Conservation (phyloP, 176 grass and related monocot genomes). For the Eleusine indica region DNA sequence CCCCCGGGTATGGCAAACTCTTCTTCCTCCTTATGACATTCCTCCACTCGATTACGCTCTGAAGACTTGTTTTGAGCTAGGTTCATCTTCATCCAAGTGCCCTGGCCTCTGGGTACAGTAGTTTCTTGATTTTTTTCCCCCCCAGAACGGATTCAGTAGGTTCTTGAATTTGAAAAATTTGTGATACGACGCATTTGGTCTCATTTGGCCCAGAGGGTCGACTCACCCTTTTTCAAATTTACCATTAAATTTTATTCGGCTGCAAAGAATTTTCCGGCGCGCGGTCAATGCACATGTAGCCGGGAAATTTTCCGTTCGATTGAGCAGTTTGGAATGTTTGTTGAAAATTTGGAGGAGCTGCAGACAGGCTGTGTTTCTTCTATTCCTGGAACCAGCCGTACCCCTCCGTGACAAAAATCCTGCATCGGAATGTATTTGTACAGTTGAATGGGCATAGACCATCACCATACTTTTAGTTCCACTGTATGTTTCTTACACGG, state of each 20-base stretch:
- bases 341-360: not conserved
- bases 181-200: not conserved
- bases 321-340: not conserved
- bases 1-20: not conserved
- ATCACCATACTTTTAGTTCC: not conserved
- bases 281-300: not conserved
- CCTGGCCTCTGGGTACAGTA: not conserved
- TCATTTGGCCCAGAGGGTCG: not conserved
- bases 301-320: not conserved
- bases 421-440: not conserved
- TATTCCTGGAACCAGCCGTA: too few relatives aligned
- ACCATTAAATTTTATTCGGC: not conserved
- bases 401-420: not conserved
- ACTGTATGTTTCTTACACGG: not conserved
- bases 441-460: not conserved
- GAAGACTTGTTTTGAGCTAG: not conserved
- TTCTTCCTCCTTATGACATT: not conserved
- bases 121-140: not conserved
- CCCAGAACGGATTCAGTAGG: not conserved
- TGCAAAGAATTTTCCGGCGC: not conserved
- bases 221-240: not conserved
- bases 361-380: not conserved
- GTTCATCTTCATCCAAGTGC: not conserved
- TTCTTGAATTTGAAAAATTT: conserved; percentile 14
- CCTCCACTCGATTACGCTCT: not conserved